Evolutionary conservation across 2,329 filamentous ascomycete species (phyloP).

Genomic region (Macrophomina pseudophaseolina): DNA sequence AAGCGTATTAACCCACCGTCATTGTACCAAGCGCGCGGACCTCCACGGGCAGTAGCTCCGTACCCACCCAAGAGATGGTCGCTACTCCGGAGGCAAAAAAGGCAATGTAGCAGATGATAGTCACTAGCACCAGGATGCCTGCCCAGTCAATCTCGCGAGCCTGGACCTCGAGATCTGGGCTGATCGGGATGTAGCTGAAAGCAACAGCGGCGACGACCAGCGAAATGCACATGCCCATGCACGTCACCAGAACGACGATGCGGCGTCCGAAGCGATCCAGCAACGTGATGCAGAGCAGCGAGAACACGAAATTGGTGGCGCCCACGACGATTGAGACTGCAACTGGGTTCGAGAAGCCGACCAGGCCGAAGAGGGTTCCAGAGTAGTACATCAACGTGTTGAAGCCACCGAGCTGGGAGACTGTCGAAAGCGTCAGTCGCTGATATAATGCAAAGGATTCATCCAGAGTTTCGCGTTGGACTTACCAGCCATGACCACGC

Average conservation of each 20-base stretch:
- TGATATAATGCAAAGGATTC: slow-evolving; percentile 56
- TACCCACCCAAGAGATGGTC: slow-evolving; percentile 44
- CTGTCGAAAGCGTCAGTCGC: slow-evolving; percentile 57
- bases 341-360: slow-evolving; percentile 79
- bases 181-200: slow-evolving; percentile 53
- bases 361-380: slow-evolving; percentile 54
- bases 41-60: slow-evolving; percentile 45
- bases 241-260: slow-evolving; percentile 61
- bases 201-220: slow-evolving; percentile 72
- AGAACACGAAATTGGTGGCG: slow-evolving; percentile 81
- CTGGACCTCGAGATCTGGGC: slow-evolving; percentile 40
- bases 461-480: neutral
- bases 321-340: slow-evolving; percentile 81
- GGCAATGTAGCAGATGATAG: slow-evolving; percentile 45
- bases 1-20: slow-evolving; percentile 35
- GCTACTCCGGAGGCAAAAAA: slow-evolving; percentile 43
- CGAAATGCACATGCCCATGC: slow-evolving; percentile 70
- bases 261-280: slow-evolving; percentile 82
- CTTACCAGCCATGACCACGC: slow-evolving; percentile 47
- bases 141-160: slow-evolving; percentile 39
- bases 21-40: slow-evolving; percentile 46
- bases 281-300: slow-evolving; percentile 72
- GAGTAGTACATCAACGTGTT: slow-evolving; percentile 87
- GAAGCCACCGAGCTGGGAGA: slow-evolving; percentile 52
- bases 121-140: slow-evolving; percentile 43